Percentiles rank a stretch among this genome's conserved stretches.
These are phyloP conservation scores for Fusarium robinianum DNA, from an alignment of 2,329 filamentous ascomycete genomes.

Conservation along the genomic window DNA sequence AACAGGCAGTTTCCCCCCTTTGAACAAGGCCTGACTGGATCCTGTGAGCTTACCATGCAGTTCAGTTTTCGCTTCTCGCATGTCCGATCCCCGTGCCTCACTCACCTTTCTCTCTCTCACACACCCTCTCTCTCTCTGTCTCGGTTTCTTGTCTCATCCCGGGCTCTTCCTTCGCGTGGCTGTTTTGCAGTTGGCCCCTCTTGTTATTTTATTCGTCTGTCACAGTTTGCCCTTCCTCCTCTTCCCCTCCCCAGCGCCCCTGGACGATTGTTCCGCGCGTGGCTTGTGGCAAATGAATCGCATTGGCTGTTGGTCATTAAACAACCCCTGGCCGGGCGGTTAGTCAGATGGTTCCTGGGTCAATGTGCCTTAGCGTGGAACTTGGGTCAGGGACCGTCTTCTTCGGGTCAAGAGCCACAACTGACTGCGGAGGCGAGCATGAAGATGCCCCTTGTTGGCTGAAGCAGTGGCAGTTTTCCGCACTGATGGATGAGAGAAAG, in stretches of 20 bases:
- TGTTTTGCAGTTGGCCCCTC: too few relatives aligned
- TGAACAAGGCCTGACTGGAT: slow-evolving; percentile 1
- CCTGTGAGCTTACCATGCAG: too few relatives aligned
- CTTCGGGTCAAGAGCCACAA: slow-evolving; percentile 28
- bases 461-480: slow-evolving; percentile 13
- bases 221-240: slow-evolving; percentile 1
- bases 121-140: not conserved
- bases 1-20: too few relatives aligned
- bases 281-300: slow-evolving; percentile 17
- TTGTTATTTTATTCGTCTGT: too few relatives aligned
- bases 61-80: too few relatives aligned
- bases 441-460: slow-evolving; percentile 16
- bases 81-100: too few relatives aligned
- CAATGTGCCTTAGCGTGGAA: slow-evolving; percentile 31
- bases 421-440: slow-evolving; percentile 22
- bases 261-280: slow-evolving; percentile 18
- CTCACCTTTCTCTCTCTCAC: slow-evolving; percentile 1
- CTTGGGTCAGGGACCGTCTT: slow-evolving; percentile 12
- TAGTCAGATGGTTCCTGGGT: slow-evolving; percentile 31
- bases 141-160: too few relatives aligned
- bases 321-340: slow-evolving; percentile 3
- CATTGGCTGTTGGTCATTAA: slow-evolving; percentile 20
- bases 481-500: too few relatives aligned
- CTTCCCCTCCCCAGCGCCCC: slow-evolving; percentile 6
- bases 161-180: too few relatives aligned